A percentile compares a stretch with the other conserved stretches of the same genome.
Conservation (phyloP, 1,284 basidiomycete genomes). For the Gomphus bonarii region DNA sequence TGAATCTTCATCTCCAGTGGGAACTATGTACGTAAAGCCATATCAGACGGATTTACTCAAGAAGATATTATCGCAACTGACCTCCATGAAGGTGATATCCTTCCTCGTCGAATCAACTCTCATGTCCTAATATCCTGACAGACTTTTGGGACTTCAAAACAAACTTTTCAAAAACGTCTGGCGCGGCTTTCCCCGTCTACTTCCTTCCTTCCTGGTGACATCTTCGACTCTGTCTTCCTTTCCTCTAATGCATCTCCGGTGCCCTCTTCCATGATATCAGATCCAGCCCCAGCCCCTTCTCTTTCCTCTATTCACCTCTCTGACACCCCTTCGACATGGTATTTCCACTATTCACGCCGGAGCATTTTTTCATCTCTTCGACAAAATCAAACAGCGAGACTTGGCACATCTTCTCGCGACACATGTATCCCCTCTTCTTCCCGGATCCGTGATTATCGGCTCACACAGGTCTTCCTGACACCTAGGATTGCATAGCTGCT, state of each 20-base stretch:
- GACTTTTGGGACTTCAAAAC: slow-evolving; percentile 17
- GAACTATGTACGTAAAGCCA: slow-evolving; percentile 10
- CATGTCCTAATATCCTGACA: not conserved
- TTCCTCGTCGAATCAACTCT: not conserved
- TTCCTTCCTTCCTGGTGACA: slow-evolving; percentile 22
- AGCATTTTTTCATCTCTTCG: slow-evolving; percentile 29
- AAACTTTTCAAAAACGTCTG: slow-evolving; percentile 22
- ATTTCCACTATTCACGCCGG: slow-evolving; percentile 23
- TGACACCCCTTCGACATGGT: slow-evolving; percentile 25
- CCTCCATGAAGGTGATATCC: slow-evolving; percentile 7
- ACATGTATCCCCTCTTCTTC: slow-evolving; percentile 22
- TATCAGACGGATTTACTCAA: slow-evolving; percentile 11
- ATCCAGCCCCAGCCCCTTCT: not conserved
- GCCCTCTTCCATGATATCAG: not conserved
- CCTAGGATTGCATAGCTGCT: not conserved
- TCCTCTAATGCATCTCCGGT: slow-evolving; percentile 13
- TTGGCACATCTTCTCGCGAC: slow-evolving; percentile 23
- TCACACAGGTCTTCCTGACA: slow-evolving; percentile 20
- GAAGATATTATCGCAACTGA: slow-evolving; percentile 18
- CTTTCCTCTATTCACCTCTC: slow-evolving; percentile 18
- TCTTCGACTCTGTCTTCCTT: slow-evolving; percentile 21
- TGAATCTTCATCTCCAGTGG: slow-evolving; percentile 1
- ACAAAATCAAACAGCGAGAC: slow-evolving; percentile 22
- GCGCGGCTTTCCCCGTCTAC: slow-evolving; percentile 22
- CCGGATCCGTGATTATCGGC: slow-evolving; percentile 24